Conservation (phyloP, 208 protist species). For the Leishmania tropica region DNA sequence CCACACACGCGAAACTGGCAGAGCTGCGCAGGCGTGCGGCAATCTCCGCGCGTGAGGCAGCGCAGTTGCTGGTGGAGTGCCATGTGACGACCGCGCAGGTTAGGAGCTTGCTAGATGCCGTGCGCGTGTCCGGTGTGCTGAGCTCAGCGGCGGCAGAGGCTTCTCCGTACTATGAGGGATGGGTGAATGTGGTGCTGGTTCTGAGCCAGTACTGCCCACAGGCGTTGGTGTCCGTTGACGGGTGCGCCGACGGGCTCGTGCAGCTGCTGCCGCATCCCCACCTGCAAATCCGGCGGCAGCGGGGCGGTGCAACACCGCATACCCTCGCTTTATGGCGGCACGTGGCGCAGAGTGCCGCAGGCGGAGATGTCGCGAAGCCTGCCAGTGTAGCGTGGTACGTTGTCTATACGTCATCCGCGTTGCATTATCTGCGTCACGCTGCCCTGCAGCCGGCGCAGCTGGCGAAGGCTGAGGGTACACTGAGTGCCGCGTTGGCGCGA, state of each 20-base stretch:
- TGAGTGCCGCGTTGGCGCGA: not conserved
- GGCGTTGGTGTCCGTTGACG: conserved; percentile 16
- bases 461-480: not conserved
- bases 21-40: conserved; percentile 16
- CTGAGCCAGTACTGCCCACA: conserved; percentile 13
- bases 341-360: conserved; percentile 5
- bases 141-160: not conserved
- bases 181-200: conserved; percentile 19
- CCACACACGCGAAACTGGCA: conserved; percentile 19
- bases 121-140: conserved; percentile 18
- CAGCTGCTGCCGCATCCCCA: conserved; percentile 18
- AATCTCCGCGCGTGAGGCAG: not conserved
- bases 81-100: conserved; percentile 20
- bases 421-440: conserved; percentile 6
- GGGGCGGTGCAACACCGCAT: not conserved
- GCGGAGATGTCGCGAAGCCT: not conserved
- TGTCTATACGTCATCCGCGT: not conserved
- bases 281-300: not conserved
- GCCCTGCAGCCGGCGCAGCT: not conserved
- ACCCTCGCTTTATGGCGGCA: conserved; percentile 12
- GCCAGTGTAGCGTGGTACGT: not conserved
- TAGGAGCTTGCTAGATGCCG: conserved; percentile 14
- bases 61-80: conserved; percentile 11
- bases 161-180: not conserved
- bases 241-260: conserved; percentile 18